Evolutionary conservation across 768 basidiomycete species (phyloP).

Genomic region (Asterophora lycoperdoides): DNA sequence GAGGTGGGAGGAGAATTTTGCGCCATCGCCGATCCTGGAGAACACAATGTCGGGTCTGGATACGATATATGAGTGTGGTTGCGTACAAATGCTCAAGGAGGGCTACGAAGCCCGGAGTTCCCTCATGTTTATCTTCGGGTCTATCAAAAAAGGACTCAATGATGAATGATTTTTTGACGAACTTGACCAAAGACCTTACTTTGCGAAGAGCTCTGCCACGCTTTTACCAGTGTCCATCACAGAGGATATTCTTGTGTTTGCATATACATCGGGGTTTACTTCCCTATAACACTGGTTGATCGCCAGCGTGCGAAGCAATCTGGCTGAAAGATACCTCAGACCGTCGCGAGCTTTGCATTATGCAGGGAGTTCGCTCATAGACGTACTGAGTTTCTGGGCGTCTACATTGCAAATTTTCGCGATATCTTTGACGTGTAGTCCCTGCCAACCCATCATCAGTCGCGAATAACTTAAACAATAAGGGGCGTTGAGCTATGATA

Average conservation of each 20-base stretch:
- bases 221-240: conserved; percentile 28
- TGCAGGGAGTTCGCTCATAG: background rate
- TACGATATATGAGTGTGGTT: background rate
- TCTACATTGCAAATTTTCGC: conserved; percentile 28
- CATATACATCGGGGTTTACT: conserved; percentile 31
- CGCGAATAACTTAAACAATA: background rate
- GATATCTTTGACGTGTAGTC: conserved; percentile 35
- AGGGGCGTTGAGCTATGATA: background rate
- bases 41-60: background rate
- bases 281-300: conserved; percentile 35
- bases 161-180: too few relatives aligned
- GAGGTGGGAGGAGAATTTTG: conserved; percentile 23
- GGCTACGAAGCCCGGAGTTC: conserved; percentile 26
- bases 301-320: conserved; percentile 30
- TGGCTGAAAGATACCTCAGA: conserved; percentile 6
- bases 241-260: conserved; percentile 32
- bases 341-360: background rate
- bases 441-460: conserved; percentile 17
- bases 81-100: conserved; percentile 22
- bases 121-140: conserved; percentile 26
- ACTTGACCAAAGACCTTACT: too few relatives aligned
- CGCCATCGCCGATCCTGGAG: conserved; percentile 18
- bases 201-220: conserved; percentile 20
- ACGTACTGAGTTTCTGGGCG: conserved; percentile 30
- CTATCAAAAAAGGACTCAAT: conserved; percentile 7